A percentile compares a stretch with the other conserved stretches of the same genome.
These are phyloP conservation scores for Brettanomyces nanus DNA, from an alignment of 805 yeast genomes.

Conservation along the genomic window DNA sequence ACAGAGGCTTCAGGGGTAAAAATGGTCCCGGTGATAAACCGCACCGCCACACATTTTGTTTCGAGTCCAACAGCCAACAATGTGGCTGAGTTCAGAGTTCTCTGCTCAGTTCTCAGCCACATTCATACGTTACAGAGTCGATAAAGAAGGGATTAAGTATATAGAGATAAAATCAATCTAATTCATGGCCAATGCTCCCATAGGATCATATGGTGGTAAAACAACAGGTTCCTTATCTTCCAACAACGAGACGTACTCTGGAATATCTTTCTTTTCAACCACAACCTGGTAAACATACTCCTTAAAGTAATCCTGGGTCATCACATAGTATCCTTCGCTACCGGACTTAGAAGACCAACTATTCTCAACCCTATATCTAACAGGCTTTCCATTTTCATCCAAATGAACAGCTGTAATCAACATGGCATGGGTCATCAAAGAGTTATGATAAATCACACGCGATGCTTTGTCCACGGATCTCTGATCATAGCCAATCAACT, in stretches of 20 bases:
- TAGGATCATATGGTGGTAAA: slow-evolving; percentile 74
- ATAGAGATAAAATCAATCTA: too few relatives aligned
- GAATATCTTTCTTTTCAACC: slow-evolving; percentile 43
- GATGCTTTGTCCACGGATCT: slow-evolving; percentile 51
- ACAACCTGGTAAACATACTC: slow-evolving; percentile 71
- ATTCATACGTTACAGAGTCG: too few relatives aligned
- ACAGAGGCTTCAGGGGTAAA: too few relatives aligned
- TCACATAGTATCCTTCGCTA: slow-evolving; percentile 56
- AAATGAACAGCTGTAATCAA: slow-evolving; percentile 73
- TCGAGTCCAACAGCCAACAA: too few relatives aligned
- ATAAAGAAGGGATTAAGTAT: too few relatives aligned
- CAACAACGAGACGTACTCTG: slow-evolving; percentile 31
- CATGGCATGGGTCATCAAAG: slow-evolving; percentile 90
- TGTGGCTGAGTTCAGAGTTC: too few relatives aligned
- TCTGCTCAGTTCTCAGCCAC: too few relatives aligned
- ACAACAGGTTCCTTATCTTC: slow-evolving; percentile 39
- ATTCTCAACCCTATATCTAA: slow-evolving; percentile 67
- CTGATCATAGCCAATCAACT: slow-evolving; percentile 42
- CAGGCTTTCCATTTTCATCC: slow-evolving; percentile 51
- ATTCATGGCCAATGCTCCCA: slow-evolving; percentile 57
- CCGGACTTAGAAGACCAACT: slow-evolving; percentile 72
- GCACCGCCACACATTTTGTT: too few relatives aligned
- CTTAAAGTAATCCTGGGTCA: slow-evolving; percentile 68
- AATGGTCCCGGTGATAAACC: too few relatives aligned
- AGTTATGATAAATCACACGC: slow-evolving; percentile 60